Conservation (phyloP, 192 early-diverging fungal genomes). For the Umbelopsis sp. region DNA sequence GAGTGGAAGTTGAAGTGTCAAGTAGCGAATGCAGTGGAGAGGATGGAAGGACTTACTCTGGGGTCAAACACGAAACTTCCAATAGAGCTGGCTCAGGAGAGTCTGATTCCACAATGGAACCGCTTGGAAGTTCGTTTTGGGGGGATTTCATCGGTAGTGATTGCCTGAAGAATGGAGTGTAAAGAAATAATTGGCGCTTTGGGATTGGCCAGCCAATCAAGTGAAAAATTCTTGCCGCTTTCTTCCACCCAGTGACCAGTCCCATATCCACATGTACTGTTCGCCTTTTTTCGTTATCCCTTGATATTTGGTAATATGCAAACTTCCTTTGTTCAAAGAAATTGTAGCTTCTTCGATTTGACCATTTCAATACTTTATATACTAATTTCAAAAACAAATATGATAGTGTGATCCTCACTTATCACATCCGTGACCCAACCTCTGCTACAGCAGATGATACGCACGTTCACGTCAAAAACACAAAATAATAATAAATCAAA, state of each 20-base stretch:
- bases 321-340: no score
- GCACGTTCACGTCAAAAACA: no score
- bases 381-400: no score
- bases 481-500: no score
- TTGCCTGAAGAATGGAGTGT: not conserved
- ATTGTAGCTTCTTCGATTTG: no score
- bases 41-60: conserved; percentile 21
- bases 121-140: conserved; percentile 9
- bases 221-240: not conserved
- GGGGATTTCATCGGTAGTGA: not conserved
- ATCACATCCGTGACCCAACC: no score
- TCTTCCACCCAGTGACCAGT: not conserved
- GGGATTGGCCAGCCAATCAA: not conserved
- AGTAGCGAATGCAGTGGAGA: not conserved
- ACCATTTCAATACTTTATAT: no score
- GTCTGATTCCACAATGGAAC: conserved; percentile 30
- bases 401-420: no score
- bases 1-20: not conserved
- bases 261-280: no score
- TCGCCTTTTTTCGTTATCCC: no score
- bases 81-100: conserved; percentile 33
- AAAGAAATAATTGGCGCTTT: not conserved
- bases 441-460: no score
- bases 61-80: conserved; percentile 13
- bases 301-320: no score